These are phyloP conservation scores for Trichoderma oligosporum DNA, from an alignment of 2,329 filamentous ascomycete species.

Conservation along the genomic window DNA sequence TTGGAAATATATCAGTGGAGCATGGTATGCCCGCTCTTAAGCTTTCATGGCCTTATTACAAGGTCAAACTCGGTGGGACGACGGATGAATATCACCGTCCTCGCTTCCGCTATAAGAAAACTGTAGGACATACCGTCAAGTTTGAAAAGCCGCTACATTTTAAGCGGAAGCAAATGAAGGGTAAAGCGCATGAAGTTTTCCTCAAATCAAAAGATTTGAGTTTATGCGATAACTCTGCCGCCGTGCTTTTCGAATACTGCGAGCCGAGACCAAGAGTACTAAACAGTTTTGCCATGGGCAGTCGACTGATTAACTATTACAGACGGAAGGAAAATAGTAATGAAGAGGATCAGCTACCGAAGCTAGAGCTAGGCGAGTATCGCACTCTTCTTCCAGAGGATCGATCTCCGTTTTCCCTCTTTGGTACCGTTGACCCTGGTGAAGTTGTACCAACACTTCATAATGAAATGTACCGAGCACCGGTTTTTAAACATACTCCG, in stretches of 20 bases:
- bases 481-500: conserved; percentile 81
- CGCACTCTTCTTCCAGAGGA: conserved; percentile 87
- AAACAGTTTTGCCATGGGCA: conserved; percentile 97
- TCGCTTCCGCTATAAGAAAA: conserved; percentile 66
- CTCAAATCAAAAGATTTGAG: conserved; percentile 76
- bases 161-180: conserved; percentile 80
- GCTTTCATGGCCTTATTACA: conserved; percentile 94
- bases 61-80: conserved; percentile 72
- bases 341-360: conserved; percentile 72
- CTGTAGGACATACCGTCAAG: conserved; percentile 63
- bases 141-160: conserved; percentile 68
- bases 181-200: conserved; percentile 76
- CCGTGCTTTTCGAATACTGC: conserved; percentile 89
- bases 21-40: conserved; percentile 90
- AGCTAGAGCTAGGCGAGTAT: conserved; percentile 82
- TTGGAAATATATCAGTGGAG: conserved; percentile 89
- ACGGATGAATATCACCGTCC: conserved; percentile 82
- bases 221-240: conserved; percentile 81
- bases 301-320: conserved; percentile 94
- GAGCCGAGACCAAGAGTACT: conserved; percentile 89
- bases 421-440: conserved; percentile 87
- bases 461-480: conserved; percentile 92
- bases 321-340: conserved; percentile 65
- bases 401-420: conserved; percentile 91
- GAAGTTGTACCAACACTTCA: conserved; percentile 88